Evolutionary conservation across 2,329 filamentous ascomycete genomes (phyloP).

Genomic region (Bimuria novae-zelandiae): DNA sequence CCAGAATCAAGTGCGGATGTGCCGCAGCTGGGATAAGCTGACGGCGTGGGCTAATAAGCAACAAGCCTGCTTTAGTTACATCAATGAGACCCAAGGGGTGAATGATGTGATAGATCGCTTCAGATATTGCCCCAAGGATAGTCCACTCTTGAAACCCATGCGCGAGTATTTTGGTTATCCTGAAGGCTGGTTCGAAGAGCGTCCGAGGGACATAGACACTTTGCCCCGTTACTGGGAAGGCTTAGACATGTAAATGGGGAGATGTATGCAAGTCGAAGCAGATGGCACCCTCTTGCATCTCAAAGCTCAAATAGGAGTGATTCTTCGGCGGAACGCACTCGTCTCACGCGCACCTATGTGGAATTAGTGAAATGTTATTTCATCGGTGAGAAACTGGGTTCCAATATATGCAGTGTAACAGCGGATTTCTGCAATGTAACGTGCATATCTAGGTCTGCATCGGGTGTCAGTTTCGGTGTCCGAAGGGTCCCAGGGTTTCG

Average conservation of each 20-base stretch:
- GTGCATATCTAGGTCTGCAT: too few relatives aligned
- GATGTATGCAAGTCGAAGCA: neutral
- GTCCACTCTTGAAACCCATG: neutral
- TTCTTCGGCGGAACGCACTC: too few relatives aligned
- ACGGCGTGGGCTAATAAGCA: neutral
- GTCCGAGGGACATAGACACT: neutral
- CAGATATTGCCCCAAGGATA: neutral
- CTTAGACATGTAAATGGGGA: neutral
- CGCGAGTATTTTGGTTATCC: conserved; percentile 1
- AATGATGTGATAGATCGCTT: neutral
- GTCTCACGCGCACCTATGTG: too few relatives aligned
- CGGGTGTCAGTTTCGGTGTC: too few relatives aligned
- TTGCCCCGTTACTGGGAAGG: neutral
- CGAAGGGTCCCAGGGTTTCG: too few relatives aligned
- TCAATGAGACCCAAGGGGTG: conserved; percentile 4
- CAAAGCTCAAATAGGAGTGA: neutral
- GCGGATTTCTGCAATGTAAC: too few relatives aligned
- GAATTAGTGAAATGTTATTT: too few relatives aligned
- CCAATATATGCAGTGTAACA: too few relatives aligned
- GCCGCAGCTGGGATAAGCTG: conserved; percentile 1
- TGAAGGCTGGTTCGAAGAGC: neutral
- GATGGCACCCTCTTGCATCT: neutral
- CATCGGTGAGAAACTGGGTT: too few relatives aligned
- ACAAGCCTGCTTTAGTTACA: neutral
- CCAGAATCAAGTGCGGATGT: neutral